Evolutionary conservation across 768 basidiomycete genomes (phyloP).

Genomic region (Chiua virens): DNA sequence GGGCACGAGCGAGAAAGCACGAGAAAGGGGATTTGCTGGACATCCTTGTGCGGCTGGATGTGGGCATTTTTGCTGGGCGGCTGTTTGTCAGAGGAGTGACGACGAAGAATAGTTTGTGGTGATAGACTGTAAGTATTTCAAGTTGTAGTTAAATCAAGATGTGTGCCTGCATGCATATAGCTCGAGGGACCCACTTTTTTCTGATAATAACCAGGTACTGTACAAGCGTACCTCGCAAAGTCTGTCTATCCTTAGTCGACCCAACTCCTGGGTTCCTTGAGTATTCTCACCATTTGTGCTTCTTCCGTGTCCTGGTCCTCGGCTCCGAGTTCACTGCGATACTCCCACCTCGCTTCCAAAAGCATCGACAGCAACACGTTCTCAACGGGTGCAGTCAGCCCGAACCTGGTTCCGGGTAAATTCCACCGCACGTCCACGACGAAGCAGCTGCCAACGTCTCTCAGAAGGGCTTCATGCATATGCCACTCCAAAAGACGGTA

Average conservation of each 20-base stretch:
- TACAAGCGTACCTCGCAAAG: no score
- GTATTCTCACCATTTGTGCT: conserved; percentile 48
- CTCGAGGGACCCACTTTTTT: no score
- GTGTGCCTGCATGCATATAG: no score
- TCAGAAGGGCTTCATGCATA: conserved; percentile 27
- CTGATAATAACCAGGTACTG: background rate
- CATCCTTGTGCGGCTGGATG: conserved; percentile 79
- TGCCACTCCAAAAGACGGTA: conserved; percentile 47
- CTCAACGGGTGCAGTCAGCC: conserved; percentile 60
- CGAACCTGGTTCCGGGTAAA: conserved; percentile 70
- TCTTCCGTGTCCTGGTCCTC: conserved; percentile 49
- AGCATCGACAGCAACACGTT: conserved; percentile 68
- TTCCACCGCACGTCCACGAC: conserved; percentile 53
- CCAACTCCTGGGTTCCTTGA: conserved; percentile 34
- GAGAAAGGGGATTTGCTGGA: conserved; percentile 35
- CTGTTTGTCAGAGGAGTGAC: conserved; percentile 18
- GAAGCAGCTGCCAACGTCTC: conserved; percentile 53
- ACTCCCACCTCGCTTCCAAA: conserved; percentile 69
- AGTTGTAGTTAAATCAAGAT: no score
- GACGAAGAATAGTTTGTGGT: background rate
- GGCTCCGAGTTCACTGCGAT: conserved; percentile 53
- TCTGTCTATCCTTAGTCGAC: background rate
- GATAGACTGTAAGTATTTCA: no score
- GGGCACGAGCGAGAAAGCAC: background rate
- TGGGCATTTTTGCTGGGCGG: conserved; percentile 79